A percentile compares a stretch with the other conserved stretches of the same genome.
phyloP scores from a whole-genome alignment of 805 yeast genomes.

The Tetrapisispora phaffii region DNA sequence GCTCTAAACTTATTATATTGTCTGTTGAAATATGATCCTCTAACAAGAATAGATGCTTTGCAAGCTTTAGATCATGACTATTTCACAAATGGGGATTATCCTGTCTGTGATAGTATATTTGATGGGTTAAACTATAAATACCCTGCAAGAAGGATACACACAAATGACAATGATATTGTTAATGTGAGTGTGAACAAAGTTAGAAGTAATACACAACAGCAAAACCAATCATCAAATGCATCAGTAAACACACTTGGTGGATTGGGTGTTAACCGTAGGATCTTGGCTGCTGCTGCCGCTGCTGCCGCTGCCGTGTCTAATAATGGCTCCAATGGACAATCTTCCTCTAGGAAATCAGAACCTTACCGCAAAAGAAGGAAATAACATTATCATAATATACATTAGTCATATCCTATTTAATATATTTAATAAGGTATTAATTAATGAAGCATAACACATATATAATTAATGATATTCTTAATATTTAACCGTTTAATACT shows the following conservation, averaged over 20 bases:
- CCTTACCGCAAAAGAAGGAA: slow-evolving; percentile 25
- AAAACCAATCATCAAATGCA: slow-evolving; percentile 13
- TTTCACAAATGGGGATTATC: slow-evolving; percentile 50
- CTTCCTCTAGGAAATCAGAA: slow-evolving; percentile 14
- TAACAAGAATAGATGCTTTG: slow-evolving; percentile 65
- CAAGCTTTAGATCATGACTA: slow-evolving; percentile 69
- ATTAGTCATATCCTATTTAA: not conserved
- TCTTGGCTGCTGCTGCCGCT: slow-evolving; percentile 32
- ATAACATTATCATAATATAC: not conserved
- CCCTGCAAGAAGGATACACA: slow-evolving; percentile 78
- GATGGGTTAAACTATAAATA: slow-evolving; percentile 64
- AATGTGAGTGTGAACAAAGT: slow-evolving; percentile 15
- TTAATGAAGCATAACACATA: not conserved
- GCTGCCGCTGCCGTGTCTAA: slow-evolving; percentile 32
- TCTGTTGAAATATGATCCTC: slow-evolving; percentile 76
- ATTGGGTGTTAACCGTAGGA: slow-evolving; percentile 28
- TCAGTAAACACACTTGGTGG: slow-evolving; percentile 25
- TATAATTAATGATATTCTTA: not conserved
- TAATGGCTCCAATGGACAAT: slow-evolving; percentile 10
- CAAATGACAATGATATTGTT: slow-evolving; percentile 73
- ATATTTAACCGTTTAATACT: not conserved
- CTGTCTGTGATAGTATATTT: slow-evolving; percentile 71
- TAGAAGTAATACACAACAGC: slow-evolving; percentile 12
- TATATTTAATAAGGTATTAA: not conserved
- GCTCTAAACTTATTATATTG: slow-evolving; percentile 58